Base-by-base conservation (phyloP, 1,284 basidiomycete species). In the Austropuccinia psidii region DNA sequence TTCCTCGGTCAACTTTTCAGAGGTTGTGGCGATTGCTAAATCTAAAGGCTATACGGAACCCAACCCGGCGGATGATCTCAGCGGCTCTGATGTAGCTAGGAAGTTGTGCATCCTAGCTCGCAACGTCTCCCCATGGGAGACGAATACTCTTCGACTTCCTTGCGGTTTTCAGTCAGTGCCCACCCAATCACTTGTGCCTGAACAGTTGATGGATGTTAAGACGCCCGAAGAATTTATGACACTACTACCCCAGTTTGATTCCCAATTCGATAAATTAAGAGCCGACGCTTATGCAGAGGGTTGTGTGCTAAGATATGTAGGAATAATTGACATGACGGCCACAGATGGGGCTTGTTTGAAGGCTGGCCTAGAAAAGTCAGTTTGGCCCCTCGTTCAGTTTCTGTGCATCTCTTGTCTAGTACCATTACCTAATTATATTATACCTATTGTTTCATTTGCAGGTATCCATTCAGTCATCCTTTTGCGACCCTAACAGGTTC, bases 31-130 rank as follows among this genome's bases (percentile, higher is more conserved):
- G 76, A 82, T 89, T 49, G 96, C 96, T 17, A 89, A 92, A 73
- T 89, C 91, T 78, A 90, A 91, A 78, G 96, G 95, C 0, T 98
- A 95, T 83, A 98, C 95, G 21, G 95, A 98, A 84, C 96, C 96
- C 3, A 91, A 98, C 81, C 95, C 95, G 0, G 91, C 88, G 62
- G 95, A 98, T 79, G 96, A 98, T 80, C 87, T 98, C 33, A 93
- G 91, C 73, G 96, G 96, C 4, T 90, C 90, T 47, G 95, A 98
- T 81, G 96, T 99, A 35, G 94, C 94, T 0, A 88, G 95, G 64
- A 99, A 99, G 81, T 87, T 99, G 65, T 91, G 92, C 61, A 98
- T 98, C 81, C 86, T 99, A 64, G 89, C 92, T 0, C 89, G 95
- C 65, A 85, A 94, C 73, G 81, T 83, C 69, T 82, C 85, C 17